These are phyloP conservation scores for Hyphopichia khmerensis DNA, from an alignment of 1,139 yeast genomes.

Conservation along the genomic window DNA sequence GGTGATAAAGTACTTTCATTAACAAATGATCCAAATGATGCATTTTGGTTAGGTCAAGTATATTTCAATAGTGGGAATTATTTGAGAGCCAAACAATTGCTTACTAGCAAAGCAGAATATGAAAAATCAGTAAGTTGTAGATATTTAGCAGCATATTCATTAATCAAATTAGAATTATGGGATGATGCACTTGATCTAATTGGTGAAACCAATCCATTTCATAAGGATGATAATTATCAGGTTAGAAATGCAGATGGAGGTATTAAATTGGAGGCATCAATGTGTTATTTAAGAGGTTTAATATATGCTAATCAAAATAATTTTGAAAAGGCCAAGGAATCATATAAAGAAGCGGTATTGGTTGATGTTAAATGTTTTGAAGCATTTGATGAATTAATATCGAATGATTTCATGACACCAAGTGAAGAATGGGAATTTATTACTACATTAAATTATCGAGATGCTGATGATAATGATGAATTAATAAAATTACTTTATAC, in stretches of 20 bases:
- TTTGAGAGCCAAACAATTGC: constrained; percentile 71
- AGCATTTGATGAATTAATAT: constrained; percentile 79
- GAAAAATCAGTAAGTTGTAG: constrained; percentile 67
- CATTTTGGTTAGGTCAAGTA: constrained; percentile 95
- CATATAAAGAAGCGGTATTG: constrained; percentile 81
- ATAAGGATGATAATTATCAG: constrained; percentile 36
- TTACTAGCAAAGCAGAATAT: constrained; percentile 40
- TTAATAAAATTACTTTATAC: constrained; percentile 74
- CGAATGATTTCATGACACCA: constrained; percentile 77
- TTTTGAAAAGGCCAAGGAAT: constrained; percentile 82
- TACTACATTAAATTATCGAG: constrained; percentile 64
- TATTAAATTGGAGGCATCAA: constrained; percentile 78
- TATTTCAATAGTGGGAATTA: constrained; percentile 74
- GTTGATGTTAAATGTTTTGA: constrained; percentile 93
- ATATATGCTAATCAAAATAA: constrained; percentile 82
- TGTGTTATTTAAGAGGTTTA: constrained; percentile 83
- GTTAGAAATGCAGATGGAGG: constrained; percentile 65
- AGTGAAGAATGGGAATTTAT: constrained; percentile 85
- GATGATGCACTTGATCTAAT: constrained; percentile 88
- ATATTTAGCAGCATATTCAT: constrained; percentile 76
- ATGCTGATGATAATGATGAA: constrained; percentile 78
- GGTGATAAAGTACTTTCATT: constrained; percentile 85
- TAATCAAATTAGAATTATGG: constrained; percentile 72
- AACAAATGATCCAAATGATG: constrained; percentile 86
- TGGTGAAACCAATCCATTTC: constrained; percentile 81